Evolutionary conservation across 225 moss, liverwort and hornwort species (phyloP).

Genomic region (Sphagnum tenellum): DNA sequence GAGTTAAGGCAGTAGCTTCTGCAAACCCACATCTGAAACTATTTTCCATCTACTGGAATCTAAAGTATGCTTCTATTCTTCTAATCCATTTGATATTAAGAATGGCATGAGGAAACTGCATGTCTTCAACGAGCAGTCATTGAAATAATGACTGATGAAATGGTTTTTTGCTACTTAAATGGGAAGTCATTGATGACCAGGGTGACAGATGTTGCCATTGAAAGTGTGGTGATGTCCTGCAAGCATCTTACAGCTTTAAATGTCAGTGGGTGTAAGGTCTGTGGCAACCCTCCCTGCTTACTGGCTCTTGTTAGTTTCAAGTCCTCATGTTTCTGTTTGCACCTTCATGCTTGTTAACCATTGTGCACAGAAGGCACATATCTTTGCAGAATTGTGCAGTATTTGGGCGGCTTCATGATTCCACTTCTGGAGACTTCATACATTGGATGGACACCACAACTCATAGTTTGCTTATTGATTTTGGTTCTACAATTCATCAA

Average conservation of each 20-base stretch:
- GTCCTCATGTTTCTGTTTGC: no score
- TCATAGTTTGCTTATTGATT: no score
- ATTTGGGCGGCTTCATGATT: no score
- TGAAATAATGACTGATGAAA: no score
- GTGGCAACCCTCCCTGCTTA: background rate
- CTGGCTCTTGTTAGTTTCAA: no score
- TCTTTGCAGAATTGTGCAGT: no score
- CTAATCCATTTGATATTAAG: background rate
- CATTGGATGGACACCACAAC: no score
- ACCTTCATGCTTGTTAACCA: no score
- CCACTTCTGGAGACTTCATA: no score
- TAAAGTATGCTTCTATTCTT: conserved; percentile 47
- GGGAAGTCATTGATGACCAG: conserved; percentile 22
- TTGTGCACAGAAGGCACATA: no score
- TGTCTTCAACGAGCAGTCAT: background rate
- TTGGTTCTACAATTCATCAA: no score
- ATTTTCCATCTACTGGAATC: conserved; percentile 93
- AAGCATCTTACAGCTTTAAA: conserved; percentile 59
- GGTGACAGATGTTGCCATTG: conserved; percentile 73
- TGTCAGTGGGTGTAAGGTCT: conserved; percentile 97
- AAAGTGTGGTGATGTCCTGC: conserved; percentile 65
- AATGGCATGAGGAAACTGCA: background rate
- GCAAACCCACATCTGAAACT: conserved; percentile 65
- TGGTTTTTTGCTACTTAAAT: no score
- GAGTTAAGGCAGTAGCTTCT: conserved; percentile 56